Base-by-base conservation (phyloP, 2,329 filamentous ascomycete genomes). In the Aspergillus eucalypticola region DNA sequence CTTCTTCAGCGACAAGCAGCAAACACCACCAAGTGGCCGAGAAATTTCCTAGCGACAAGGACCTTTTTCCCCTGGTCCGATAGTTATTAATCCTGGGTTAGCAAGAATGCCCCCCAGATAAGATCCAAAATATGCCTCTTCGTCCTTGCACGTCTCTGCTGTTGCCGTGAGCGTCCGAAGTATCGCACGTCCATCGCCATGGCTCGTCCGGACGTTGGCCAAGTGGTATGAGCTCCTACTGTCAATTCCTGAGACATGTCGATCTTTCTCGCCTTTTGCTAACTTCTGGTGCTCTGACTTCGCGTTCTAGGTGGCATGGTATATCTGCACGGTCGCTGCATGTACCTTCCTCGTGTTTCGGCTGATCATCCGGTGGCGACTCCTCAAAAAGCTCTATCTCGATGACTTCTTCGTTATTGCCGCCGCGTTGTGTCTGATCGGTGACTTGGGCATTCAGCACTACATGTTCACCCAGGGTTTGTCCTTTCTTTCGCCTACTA, bases 381-480 rank as follows among this genome's bases (percentile, higher is more conserved):
- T 64, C 3, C 48, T 67, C 38, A 65, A 63, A 41, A 54, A 56
- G 35, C 58, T 64, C 49, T 67, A 67, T 15, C 25, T 66, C 23
- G 65, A 67, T 38, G 65, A 67, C 41, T 42, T 49, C 17, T 54
- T 67, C 27, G 55, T 67, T 6, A 27, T 58, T 2, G 27, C 59
- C 29, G 57, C 65, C 3, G 42, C 53, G 19, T 11, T 62, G 5
- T 66, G 65, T 46, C 49, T 67, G 35, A 63, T 67, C 8, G 64
- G 51, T 4, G 60, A 66, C 32, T 23, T 65, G 56, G 61, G 51
- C n/a, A 66, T 67, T 52, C 66, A 65, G 44, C 66, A 66, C 60
- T 62, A 64, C 42, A 66, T 66, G 66, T 67, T 67, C 38, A 62
- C 61, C 17, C 59, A 54, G 46, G 63, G 66, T 67, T 58, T 8